Conservation (phyloP, 257 asterid genomes). For the Rehmannia glutinosa region DNA sequence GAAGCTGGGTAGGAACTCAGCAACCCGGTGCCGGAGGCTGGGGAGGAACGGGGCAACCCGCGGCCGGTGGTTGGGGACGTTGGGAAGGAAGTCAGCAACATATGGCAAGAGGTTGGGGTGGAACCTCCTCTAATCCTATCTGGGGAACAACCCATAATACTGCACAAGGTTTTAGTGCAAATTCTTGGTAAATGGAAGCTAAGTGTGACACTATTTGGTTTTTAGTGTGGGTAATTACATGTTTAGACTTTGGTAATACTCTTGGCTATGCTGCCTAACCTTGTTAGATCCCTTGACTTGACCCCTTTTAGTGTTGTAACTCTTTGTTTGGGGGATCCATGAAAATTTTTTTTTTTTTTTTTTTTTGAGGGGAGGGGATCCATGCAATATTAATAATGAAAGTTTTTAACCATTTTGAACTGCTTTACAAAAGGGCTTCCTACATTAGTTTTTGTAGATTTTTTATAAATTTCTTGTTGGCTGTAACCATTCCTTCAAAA, state of each 20-base stretch:
- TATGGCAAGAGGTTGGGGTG: background rate
- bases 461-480: no score
- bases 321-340: no score
- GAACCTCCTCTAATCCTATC: no score
- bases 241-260: background rate
- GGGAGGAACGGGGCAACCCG: background rate
- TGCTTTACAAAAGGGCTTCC: no score
- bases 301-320: background rate
- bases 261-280: background rate
- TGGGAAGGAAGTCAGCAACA: conserved; percentile 1
- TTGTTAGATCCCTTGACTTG: background rate
- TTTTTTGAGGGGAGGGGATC: no score
- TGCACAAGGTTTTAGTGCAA: no score
- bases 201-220: background rate
- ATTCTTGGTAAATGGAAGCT: no score
- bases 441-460: no score
- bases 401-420: no score
- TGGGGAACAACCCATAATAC: background rate
- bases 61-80: conserved; percentile 12
- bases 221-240: background rate
- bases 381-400: no score
- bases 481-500: no score
- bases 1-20: background rate
- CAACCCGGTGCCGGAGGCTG: background rate
- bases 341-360: no score